A percentile compares a stretch with the other conserved stretches of the same genome.
phyloP scores from a whole-genome alignment of 768 basidiomycete genomes.

The Naganishia friedmannii region DNA sequence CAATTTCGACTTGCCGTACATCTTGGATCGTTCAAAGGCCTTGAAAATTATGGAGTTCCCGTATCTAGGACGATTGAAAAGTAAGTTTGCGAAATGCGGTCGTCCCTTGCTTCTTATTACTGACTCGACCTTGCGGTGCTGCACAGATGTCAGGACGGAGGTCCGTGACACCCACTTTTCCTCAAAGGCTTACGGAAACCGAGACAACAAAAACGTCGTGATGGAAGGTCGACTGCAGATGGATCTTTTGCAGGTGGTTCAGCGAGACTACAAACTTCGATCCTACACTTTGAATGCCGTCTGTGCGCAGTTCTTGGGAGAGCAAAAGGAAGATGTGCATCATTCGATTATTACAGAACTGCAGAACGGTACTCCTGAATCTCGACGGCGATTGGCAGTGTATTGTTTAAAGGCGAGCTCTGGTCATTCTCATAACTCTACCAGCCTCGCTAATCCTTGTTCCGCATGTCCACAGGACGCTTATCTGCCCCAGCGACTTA shows the following conservation, averaged over 20 bases:
- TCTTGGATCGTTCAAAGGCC: constrained; percentile 85
- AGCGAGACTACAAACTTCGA: constrained; percentile 93
- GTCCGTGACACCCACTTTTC: constrained; percentile 95
- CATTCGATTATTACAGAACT: constrained; percentile 97
- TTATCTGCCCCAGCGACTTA: constrained; percentile 88
- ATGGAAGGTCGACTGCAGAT: constrained; percentile 91
- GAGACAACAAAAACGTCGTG: constrained; percentile 88
- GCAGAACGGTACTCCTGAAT: constrained; percentile 94
- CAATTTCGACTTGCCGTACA: constrained; percentile 93
- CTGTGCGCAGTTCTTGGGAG: constrained; percentile 93
- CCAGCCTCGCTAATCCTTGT: no score
- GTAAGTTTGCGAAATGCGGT: constrained; percentile 55
- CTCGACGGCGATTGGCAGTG: constrained; percentile 84
- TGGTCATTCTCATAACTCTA: not conserved
- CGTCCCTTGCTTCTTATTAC: not conserved
- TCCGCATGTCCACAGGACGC: constrained; percentile 70
- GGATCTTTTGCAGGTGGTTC: constrained; percentile 96
- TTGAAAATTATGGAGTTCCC: constrained; percentile 69
- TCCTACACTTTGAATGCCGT: constrained; percentile 98
- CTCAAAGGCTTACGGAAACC: constrained; percentile 93
- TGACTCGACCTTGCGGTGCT: not conserved
- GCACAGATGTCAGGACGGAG: constrained; percentile 68
- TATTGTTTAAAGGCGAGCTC: constrained; percentile 86
- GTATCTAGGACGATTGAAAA: constrained; percentile 69
- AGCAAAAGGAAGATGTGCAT: constrained; percentile 99